Evolutionary conservation across 1,284 basidiomycete genomes (phyloP).

Genomic region (Sporisorium iseilematis-ciliati): DNA sequence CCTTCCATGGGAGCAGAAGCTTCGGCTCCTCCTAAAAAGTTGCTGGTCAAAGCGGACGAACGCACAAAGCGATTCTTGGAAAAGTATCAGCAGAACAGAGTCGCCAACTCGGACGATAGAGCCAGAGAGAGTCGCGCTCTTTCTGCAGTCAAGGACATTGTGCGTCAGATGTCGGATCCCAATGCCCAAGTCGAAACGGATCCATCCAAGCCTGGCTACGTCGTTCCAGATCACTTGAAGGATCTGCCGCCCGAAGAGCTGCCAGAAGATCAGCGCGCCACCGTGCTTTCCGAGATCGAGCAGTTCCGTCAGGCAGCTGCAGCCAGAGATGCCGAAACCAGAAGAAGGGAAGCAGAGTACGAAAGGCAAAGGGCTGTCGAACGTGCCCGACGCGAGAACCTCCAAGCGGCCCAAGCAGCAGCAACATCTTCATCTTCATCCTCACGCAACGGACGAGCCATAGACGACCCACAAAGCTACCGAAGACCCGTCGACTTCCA

Average conservation of each 20-base stretch:
- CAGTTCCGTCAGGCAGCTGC: conserved; percentile 73
- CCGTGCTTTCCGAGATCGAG: conserved; percentile 93
- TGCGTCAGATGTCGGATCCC: conserved; percentile 67
- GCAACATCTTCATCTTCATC: conserved; percentile 11
- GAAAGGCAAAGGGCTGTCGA: conserved; percentile 57
- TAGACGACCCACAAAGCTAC: conserved; percentile 53
- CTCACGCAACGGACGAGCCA: conserved; percentile 18
- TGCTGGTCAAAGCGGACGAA: conserved; percentile 85
- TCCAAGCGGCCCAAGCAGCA: conserved; percentile 14
- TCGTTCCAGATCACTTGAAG: conserved; percentile 92
- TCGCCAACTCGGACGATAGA: conserved; percentile 77
- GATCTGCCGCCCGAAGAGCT: conserved; percentile 94
- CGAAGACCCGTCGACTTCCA: conserved; percentile 52
- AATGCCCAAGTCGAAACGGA: conserved; percentile 75
- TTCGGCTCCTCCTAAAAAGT: conserved; percentile 75
- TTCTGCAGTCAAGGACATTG: conserved; percentile 71
- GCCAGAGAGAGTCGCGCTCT: conserved; percentile 72
- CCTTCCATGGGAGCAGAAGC: conserved; percentile 60
- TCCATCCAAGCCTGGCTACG: conserved; percentile 65
- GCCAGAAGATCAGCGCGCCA: conserved; percentile 91
- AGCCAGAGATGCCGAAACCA: conserved; percentile 64
- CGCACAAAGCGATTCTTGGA: conserved; percentile 88
- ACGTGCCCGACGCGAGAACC: conserved; percentile 31
- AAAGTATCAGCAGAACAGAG: conserved; percentile 82
- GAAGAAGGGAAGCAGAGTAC: conserved; percentile 58